Evolutionary conservation across 495 filamentous ascomycete genomes (phyloP).

Genomic region (Hypoxylon rickii): DNA sequence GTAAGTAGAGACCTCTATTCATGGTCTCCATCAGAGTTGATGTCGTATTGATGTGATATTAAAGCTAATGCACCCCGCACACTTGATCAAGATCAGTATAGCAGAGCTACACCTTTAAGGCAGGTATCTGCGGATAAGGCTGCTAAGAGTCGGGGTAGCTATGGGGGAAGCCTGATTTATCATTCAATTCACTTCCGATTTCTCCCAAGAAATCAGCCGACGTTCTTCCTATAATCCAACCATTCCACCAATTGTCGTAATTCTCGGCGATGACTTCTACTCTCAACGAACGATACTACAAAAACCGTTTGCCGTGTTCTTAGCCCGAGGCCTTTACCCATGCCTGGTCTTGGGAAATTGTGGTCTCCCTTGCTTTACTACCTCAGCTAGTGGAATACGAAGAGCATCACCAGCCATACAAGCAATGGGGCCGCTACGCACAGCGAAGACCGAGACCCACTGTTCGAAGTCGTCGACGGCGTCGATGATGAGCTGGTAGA

Average conservation of each 20-base stretch:
- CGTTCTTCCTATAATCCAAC: background rate
- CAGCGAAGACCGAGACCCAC: background rate
- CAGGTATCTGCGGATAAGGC: too few relatives aligned
- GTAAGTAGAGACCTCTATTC: background rate
- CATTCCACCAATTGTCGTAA: background rate
- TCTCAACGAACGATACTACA: too few relatives aligned
- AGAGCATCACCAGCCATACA: constrained; percentile 1
- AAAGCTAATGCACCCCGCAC: constrained; percentile 19
- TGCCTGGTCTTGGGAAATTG: too few relatives aligned
- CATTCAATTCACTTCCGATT: background rate
- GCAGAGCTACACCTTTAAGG: too few relatives aligned
- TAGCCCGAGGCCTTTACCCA: background rate
- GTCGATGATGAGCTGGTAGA: background rate
- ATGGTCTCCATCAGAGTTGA: background rate
- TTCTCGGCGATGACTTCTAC: background rate
- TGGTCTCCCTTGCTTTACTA: too few relatives aligned
- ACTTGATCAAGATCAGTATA: background rate
- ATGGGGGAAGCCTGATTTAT: constrained; percentile 14
- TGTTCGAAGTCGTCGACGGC: constrained; percentile 1
- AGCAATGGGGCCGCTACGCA: background rate
- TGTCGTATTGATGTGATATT: too few relatives aligned
- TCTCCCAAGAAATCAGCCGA: background rate
- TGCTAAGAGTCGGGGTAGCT: constrained; percentile 22
- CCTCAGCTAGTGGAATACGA: background rate
- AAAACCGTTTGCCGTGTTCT: background rate